A percentile compares a stretch with the other conserved stretches of the same genome.
phyloP scores from a whole-genome alignment of 495 filamentous ascomycete species.

The Melanomma pulvis-pyrius region DNA sequence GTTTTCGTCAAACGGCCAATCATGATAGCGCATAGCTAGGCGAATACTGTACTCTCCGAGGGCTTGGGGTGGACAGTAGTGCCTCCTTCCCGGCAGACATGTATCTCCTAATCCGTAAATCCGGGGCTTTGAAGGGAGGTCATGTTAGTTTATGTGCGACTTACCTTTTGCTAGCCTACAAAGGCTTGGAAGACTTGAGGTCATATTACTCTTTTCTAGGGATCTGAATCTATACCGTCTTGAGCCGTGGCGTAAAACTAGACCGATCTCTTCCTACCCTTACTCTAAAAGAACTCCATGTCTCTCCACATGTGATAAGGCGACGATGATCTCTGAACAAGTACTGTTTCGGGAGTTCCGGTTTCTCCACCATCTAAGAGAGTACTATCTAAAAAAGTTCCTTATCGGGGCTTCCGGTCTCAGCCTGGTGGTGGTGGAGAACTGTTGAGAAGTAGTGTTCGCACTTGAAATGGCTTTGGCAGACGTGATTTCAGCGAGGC shows the following conservation, averaged over 20 bases:
- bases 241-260: too few relatives aligned
- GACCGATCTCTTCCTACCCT: too few relatives aligned
- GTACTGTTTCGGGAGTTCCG: background rate
- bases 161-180: too few relatives aligned
- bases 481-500: background rate
- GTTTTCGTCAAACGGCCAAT: conserved; percentile 12
- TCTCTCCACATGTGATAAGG: too few relatives aligned
- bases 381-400: too few relatives aligned
- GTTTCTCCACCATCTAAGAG: background rate
- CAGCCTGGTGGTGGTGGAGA: too few relatives aligned
- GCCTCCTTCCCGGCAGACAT: background rate
- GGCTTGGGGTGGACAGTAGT: background rate
- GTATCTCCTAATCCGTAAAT: background rate
- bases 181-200: too few relatives aligned
- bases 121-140: background rate
- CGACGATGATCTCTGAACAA: too few relatives aligned
- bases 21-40: background rate
- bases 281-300: too few relatives aligned
- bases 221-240: background rate
- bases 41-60: background rate
- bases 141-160: background rate
- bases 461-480: background rate
- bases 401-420: too few relatives aligned
- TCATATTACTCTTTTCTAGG: background rate
- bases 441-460: too few relatives aligned